These are phyloP conservation scores for Neurospora tetraspora DNA, from an alignment of 495 filamentous ascomycete species.

Conservation along the genomic window DNA sequence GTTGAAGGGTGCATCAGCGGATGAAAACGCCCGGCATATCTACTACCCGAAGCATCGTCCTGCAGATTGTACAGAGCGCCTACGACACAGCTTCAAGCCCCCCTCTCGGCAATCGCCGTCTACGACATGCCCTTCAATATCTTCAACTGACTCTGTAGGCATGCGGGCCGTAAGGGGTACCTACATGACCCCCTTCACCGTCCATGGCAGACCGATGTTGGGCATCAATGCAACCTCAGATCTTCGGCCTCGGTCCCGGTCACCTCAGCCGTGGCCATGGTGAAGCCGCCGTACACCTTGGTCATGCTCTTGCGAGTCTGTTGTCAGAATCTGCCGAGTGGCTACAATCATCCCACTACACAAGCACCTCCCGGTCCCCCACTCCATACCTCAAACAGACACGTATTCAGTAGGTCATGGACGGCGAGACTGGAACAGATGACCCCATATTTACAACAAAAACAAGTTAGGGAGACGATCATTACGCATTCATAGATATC, in stretches of 20 bases:
- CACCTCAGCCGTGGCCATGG: not conserved
- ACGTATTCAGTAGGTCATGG: not conserved
- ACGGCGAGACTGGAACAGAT: not conserved
- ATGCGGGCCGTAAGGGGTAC: slow-evolving; percentile 1
- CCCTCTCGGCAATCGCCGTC: slow-evolving; percentile 3
- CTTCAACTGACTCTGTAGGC: not conserved
- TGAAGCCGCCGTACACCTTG: not conserved
- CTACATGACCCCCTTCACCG: slow-evolving; percentile 1
- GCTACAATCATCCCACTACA: not conserved
- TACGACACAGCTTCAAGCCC: slow-evolving; percentile 1
- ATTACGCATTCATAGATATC: not conserved
- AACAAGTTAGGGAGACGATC: not conserved
- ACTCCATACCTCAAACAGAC: not conserved
- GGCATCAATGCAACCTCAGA: slow-evolving; percentile 10
- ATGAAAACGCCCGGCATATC: slow-evolving; percentile 10
- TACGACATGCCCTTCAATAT: not conserved
- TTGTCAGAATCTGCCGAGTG: not conserved
- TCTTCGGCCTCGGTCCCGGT: slow-evolving; percentile 3
- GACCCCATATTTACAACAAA: not conserved
- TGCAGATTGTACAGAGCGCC: not conserved
- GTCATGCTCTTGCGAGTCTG: not conserved
- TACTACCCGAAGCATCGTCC: slow-evolving; percentile 1
- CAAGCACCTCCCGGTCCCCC: not conserved
- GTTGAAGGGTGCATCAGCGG: slow-evolving; percentile 2
- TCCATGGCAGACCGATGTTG: not conserved